Conservation (phyloP, 148 eudicot genomes). For the Limonium bicolor region DNA sequence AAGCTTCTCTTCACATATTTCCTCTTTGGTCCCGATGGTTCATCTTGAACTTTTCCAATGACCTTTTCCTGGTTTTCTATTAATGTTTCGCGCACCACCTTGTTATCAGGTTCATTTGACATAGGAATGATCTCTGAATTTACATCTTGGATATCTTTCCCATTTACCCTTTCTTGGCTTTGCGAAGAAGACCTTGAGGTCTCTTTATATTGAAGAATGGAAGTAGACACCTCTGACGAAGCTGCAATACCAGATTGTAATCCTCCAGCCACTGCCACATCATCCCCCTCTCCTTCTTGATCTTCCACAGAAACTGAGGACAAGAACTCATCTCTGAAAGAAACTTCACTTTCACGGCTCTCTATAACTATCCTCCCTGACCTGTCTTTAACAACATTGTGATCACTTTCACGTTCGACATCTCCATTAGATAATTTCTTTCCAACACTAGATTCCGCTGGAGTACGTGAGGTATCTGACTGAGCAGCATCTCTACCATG, state of each 20-base stretch:
- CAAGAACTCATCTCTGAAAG: not conserved
- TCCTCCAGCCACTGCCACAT: conserved; percentile 3
- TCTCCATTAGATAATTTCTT: not conserved
- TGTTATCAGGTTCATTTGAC: too few species aligned
- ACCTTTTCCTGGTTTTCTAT: not conserved
- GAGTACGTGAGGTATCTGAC: conserved; percentile 6
- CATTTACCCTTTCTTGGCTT: not conserved
- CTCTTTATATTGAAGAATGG: conserved; percentile 2
- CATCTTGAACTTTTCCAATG: not conserved
- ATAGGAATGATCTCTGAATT: too few species aligned
- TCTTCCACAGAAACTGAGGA: not conserved
- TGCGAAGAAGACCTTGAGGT: not conserved
- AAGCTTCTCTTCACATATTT: not conserved
- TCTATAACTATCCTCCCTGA: not conserved
- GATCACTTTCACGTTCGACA: conserved; percentile 3
- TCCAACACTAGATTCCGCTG: conserved; percentile 1
- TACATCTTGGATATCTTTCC: too few species aligned
- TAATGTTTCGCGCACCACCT: too few species aligned
- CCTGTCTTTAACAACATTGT: not conserved
- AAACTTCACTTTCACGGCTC: not conserved
- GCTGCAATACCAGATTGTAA: conserved; percentile 1
- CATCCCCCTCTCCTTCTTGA: not conserved
- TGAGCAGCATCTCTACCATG: conserved; percentile 1
- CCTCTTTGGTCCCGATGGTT: not conserved
- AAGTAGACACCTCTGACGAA: conserved; percentile 4